Base-by-base conservation (phyloP, 495 filamentous ascomycete genomes). In the Acidiella bohemica region DNA sequence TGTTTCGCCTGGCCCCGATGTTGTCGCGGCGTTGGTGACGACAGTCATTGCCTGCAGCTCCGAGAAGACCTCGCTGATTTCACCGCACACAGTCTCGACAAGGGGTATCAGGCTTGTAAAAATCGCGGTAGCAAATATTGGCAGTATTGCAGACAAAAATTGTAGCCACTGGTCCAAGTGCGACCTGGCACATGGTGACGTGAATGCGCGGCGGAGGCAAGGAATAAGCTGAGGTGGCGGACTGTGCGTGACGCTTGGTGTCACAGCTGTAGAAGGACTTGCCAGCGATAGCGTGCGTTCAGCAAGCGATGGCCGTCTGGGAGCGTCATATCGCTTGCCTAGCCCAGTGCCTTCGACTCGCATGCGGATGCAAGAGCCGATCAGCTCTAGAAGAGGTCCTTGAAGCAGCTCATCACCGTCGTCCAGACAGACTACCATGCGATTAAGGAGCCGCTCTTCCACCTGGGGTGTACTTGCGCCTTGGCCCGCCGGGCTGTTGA, bases 71-170 rank as follows among this genome's bases (percentile, higher is more conserved):
- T 60, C 59, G 30, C 63, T 69, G 13, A 94, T 78, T 51, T 93
- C 76, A 38, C 63, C 62, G 57, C 84, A 93, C 36, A 99, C 67
- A 35, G 81, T 88, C 59, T 87, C 86, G 14, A 94, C 87, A 7
- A 99, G 67, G 18, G 83, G 87, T 40, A 96, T 72, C 24, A 96
- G 59, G 36, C 86, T 81, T 51, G 94, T 84, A 52, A 94, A 96
- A 24, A 93, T 84, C 1, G 76, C 73, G 16, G 76, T 75, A 1
- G 76, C 71, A 59, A 87, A 88, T 2, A 94, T 59, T 7, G 87
- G 85, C 18, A 96, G 66, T 32, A 82, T 81, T 56, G 86, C 79
- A 14, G 75, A 70, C n/a, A 99, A 68, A 36, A 99, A 81, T 25
- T 71, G 67, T 16, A 94, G 74, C 90, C 90, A 99, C 47, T 80